These are phyloP conservation scores for Tephrocybe sp. DNA, from an alignment of 768 basidiomycete genomes.

Conservation along the genomic window DNA sequence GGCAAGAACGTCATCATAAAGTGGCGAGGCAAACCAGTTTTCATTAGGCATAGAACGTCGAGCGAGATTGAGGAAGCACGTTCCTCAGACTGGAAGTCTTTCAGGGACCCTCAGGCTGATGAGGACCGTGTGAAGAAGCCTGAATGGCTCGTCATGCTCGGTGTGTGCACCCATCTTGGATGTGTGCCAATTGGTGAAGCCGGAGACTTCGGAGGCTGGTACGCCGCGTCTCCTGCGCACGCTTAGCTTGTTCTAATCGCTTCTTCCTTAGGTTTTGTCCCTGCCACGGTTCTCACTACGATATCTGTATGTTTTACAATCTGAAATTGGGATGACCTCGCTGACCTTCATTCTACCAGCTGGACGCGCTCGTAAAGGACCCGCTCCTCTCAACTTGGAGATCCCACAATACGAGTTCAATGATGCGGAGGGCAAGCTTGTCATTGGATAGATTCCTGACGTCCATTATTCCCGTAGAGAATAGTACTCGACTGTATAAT, in stretches of 20 bases:
- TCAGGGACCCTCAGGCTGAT: slow-evolving; percentile 92
- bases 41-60: slow-evolving; percentile 93
- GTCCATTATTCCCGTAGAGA: slow-evolving; percentile 26
- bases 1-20: slow-evolving; percentile 97
- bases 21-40: slow-evolving; percentile 99
- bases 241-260: not conserved
- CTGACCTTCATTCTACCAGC: slow-evolving; percentile 40
- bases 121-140: slow-evolving; percentile 88
- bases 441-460: slow-evolving; percentile 65
- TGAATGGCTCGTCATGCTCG: slow-evolving; percentile 93
- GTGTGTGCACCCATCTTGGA: slow-evolving; percentile 96
- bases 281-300: slow-evolving; percentile 98
- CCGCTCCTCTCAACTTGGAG: slow-evolving; percentile 96
- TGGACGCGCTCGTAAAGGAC: slow-evolving; percentile 93
- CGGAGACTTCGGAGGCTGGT: slow-evolving; percentile 98
- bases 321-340: not conserved
- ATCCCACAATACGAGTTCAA: slow-evolving; percentile 87
- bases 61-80: slow-evolving; percentile 94
- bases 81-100: slow-evolving; percentile 73
- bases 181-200: slow-evolving; percentile 98
- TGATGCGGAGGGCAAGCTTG: slow-evolving; percentile 81
- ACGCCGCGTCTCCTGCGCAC: slow-evolving; percentile 21
- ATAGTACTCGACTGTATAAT: slow-evolving; percentile 13
- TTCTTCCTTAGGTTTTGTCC: slow-evolving; percentile 76
- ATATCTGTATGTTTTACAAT: slow-evolving; percentile 70